A percentile compares a stretch with the other conserved stretches of the same genome.
Conservation (phyloP, 2,329 filamentous ascomycete genomes). For the Pseudogymnoascus pannorum region DNA sequence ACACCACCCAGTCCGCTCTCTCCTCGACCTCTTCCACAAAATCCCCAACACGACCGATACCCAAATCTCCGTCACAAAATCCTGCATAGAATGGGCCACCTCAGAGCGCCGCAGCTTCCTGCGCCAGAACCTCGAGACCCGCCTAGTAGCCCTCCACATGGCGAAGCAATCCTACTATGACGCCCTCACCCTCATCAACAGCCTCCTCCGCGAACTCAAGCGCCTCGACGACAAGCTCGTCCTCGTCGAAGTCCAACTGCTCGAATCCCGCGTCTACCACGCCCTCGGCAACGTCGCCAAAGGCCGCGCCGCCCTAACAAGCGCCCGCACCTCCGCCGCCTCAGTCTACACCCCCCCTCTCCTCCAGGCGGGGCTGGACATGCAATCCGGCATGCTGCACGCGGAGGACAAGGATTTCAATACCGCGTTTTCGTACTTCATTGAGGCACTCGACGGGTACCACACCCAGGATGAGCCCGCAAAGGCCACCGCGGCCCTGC, state of each 20-base stretch:
- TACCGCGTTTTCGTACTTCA: slow-evolving; percentile 98
- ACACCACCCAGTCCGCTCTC: slow-evolving; percentile 67
- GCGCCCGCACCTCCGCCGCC: slow-evolving; percentile 87
- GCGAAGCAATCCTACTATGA: slow-evolving; percentile 97
- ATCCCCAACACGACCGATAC: slow-evolving; percentile 93
- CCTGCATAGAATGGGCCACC: slow-evolving; percentile 98
- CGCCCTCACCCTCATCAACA: slow-evolving; percentile 91
- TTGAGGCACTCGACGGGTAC: slow-evolving; percentile 96
- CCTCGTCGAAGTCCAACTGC: slow-evolving; percentile 91
- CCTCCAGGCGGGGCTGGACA: slow-evolving; percentile 91
- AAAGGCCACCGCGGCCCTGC: slow-evolving; percentile 91
- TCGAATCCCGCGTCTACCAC: slow-evolving; percentile 96
- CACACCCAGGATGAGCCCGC: slow-evolving; percentile 80
- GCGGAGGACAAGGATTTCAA: slow-evolving; percentile 99
- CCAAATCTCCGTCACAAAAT: slow-evolving; percentile 92
- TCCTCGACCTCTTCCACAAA: slow-evolving; percentile 88
- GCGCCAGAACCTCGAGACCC: slow-evolving; percentile 94
- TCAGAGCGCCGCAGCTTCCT: slow-evolving; percentile 92
- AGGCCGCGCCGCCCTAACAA: slow-evolving; percentile 88
- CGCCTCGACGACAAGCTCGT: slow-evolving; percentile 97
- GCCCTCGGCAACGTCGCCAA: slow-evolving; percentile 95
- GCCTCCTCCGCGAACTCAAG: slow-evolving; percentile 91
- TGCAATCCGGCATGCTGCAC: slow-evolving; percentile 99
- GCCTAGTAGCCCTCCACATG: slow-evolving; percentile 91
- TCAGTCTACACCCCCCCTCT: slow-evolving; percentile 95